Percentiles rank a stretch among this genome's conserved stretches.
Conservation (phyloP, 2,329 filamentous ascomycete genomes). For the Rhynchosporium secalis region DNA sequence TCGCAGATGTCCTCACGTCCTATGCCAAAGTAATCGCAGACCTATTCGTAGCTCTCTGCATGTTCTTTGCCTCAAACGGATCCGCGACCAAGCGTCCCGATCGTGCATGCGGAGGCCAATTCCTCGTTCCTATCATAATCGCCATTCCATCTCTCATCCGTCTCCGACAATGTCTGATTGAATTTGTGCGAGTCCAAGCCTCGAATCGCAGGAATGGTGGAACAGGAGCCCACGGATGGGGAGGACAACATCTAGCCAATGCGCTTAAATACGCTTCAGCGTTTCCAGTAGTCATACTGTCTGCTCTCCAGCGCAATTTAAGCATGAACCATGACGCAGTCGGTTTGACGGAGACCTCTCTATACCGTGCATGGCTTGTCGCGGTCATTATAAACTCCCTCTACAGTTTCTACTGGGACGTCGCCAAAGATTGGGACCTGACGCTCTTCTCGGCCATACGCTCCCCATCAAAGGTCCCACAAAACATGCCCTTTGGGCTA, state of each 20-base stretch:
- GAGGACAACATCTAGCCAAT: slow-evolving; percentile 87
- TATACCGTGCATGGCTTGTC: slow-evolving; percentile 65
- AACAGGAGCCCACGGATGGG: slow-evolving; percentile 61
- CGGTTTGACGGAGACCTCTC: slow-evolving; percentile 43
- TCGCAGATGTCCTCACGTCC: slow-evolving; percentile 91
- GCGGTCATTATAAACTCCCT: slow-evolving; percentile 80
- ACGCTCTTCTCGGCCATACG: slow-evolving; percentile 67
- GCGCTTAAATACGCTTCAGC: slow-evolving; percentile 92
- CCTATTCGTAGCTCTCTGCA: slow-evolving; percentile 84
- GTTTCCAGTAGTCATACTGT: slow-evolving; percentile 86
- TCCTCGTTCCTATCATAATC: slow-evolving; percentile 82
- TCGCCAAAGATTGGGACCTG: slow-evolving; percentile 95
- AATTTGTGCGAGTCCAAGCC: slow-evolving; percentile 72
- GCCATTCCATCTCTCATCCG: slow-evolving; percentile 82
- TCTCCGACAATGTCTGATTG: slow-evolving; percentile 86
- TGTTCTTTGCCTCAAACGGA: slow-evolving; percentile 74
- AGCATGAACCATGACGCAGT: slow-evolving; percentile 43
- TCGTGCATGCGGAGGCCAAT: slow-evolving; percentile 74
- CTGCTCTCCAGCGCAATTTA: slow-evolving; percentile 68
- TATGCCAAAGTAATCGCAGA: slow-evolving; percentile 93
- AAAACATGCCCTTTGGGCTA: slow-evolving; percentile 53
- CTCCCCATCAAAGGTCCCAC: slow-evolving; percentile 55
- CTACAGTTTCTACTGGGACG: slow-evolving; percentile 99
- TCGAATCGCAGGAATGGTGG: slow-evolving; percentile 50
- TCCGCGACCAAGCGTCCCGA: slow-evolving; percentile 81